A percentile compares a stretch with the other conserved stretches of the same genome.
Conservation (phyloP, 257 asterid species). For the Solanum megistacrolobum region DNA sequence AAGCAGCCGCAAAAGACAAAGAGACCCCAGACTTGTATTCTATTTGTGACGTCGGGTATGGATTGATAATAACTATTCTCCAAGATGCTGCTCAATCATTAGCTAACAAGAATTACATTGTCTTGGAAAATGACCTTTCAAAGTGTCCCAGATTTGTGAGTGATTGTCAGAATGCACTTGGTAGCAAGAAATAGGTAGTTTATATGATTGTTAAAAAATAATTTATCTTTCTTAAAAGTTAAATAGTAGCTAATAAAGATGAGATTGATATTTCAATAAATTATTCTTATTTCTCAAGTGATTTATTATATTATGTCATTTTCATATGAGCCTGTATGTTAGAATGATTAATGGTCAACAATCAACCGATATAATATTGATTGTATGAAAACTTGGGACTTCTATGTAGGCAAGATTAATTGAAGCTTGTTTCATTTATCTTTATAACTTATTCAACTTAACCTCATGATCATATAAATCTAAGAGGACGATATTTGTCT, state of each 20-base stretch:
- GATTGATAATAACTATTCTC: background rate
- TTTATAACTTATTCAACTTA: no score
- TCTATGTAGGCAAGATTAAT: no score
- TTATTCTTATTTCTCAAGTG: background rate
- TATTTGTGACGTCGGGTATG: background rate
- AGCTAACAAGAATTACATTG: background rate
- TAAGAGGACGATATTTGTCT: no score
- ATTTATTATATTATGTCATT: background rate
- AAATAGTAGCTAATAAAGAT: background rate
- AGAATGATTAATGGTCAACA: no score
- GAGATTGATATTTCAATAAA: background rate
- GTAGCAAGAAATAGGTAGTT: background rate
- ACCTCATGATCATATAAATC: no score
- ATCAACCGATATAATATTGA: no score
- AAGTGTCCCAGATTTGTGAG: background rate
- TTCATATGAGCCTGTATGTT: no score
- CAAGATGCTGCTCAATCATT: background rate
- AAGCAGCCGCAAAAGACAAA: background rate
- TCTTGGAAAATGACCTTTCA: background rate
- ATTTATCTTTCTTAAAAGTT: background rate
- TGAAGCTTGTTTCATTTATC: no score
- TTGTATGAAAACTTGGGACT: no score
- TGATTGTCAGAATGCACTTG: background rate
- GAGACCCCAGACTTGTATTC: background rate
- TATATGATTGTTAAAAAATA: background rate